Evolutionary conservation across 1,139 yeast genomes (phyloP), one percentile per base, ranked within the genome.

Genomic region (Hansenula sp.): DNA sequence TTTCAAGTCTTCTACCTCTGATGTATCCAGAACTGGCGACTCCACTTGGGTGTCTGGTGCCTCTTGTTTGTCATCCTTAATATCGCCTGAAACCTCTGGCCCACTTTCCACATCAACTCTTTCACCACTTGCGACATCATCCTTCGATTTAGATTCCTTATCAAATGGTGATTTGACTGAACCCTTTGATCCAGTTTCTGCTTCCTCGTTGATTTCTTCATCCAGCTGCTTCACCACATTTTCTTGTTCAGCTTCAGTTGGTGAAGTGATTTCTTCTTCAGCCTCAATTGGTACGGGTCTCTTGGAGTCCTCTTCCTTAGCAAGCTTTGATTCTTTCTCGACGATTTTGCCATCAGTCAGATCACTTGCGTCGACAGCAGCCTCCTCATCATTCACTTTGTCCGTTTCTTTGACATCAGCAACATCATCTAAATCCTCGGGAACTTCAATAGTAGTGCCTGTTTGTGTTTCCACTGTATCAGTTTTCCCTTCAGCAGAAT

Each of bases 351-450:
- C 9, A 21, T 21, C 9, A 9, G 9, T 21, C 8, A 21, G 11
- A 4, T 8, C 33, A 31, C 15, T 6, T 8, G 33, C 10, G 12
- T 7, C 36, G n/a, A 25, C 28, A 11, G 13, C 39, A 16, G 31
- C 41, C 19, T 36, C 19, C 33, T 18, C 27, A 3, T 35, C 38
- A 15, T 42, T 42, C 48, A 17, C 40, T 39, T 27, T 44, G 42
- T 42, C 39, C 21, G 45, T 45, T 28, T 29, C 25, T 8, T 5
- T 17, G 2, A 2, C 27, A 13, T 17, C 17, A 3, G 9, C 11
- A 12, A 40, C 43, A 31, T 31, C 33, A 30, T 40, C 52, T 6
- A 58, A 47, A 4, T 40, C 45, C n/a, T 45, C 45, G 5, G 13
- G 3, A 3, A 32, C 11, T 10, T 36, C 37, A 15, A 29, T 24